Base-by-base conservation (phyloP, 2,329 filamentous ascomycete genomes). In the Xylaria sp. region DNA sequence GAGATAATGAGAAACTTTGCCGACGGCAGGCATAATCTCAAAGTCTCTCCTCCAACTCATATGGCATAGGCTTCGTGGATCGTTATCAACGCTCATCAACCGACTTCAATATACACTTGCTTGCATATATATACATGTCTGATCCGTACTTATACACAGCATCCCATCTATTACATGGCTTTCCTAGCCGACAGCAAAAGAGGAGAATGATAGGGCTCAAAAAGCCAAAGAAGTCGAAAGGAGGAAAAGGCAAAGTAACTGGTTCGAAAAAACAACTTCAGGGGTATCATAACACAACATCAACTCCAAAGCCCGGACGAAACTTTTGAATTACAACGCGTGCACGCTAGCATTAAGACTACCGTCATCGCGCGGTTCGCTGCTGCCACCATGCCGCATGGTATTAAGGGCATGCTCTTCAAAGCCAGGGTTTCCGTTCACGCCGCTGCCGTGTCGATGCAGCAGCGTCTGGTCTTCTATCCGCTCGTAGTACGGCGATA, bases 381-480 rank as follows among this genome's bases (percentile, higher is more conserved):
- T 52, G 39, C 41, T 52, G 8, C 48, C 48, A 12, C 10, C 37
- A 20, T 18, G 23, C 2, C n/a, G 28, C 13, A 65, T 48, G 12
- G 57, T 13, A 18, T 44, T n/a, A 10, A 65, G 62, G 2, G 56
- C 61, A 34, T 63, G 62, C 37, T 61, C 66, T 13, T 69, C 62
- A 37, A 39, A 63, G 41, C 32, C 57, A 3, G 50, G 20, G 15
- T 37, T 23, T 5, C 28, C 37, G 32, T 34, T 20, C 7, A 18
- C 12, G 28, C 20, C 34, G 12, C 54, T 48, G 34, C 15, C 54
- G n/a, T 39, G 18, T 37, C 65, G 51, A 10, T 54, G 34, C 25
- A 68, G 57, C 7, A 57, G 46, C 3, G 18, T 54, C 55, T 64
- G 9, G 46, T 70, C 64, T 7, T 70, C 68, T n/a, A 70, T 60